Base-by-base conservation (phyloP, 352 stramenopile species). In the Phytopythium delawarense region DNA sequence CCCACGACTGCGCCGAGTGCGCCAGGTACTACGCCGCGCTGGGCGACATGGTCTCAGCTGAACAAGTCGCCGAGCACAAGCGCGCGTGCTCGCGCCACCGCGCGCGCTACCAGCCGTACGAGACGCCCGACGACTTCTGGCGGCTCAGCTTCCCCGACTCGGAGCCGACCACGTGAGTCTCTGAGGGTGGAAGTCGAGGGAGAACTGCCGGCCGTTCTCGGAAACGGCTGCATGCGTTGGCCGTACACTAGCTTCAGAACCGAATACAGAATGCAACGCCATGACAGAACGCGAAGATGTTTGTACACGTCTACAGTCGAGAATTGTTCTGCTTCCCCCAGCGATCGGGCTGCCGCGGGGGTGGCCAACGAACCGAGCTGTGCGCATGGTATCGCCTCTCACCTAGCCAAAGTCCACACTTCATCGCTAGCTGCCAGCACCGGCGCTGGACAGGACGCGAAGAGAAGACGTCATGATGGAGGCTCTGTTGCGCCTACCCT, bases 51-150 rank as follows among this genome's bases (percentile, higher is more conserved):
- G 67, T 83, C 16, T 51, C 74, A 8, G 65, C 62, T 11, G 70
- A 72, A 13, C 66, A 81, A 39, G 61, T 71, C 9, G 49, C 52
- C 32, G 61, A 66, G 25, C 74, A 86, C 21, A 85, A 84, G 63
- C 63, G 70, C 59, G 76, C 71, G 39, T 94, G 85, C 60, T 94
- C 85, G 34, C 81, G 85, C 9, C 85, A 94, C 65, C 85, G 85
- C 16, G 85, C 85, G 9, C 71, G 78, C 52, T 89, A 81, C 37
- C 71, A 91, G 53, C 83, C 79, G 25, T 89, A 89, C 63, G 69
- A 91, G 45, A 94, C 85, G n/a, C 85, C 85, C 8, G 83, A 94
- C 55, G 85, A 91, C 61, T 94, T 94, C 59, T 94, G 85, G 85
- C 74, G 83, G 25, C 65, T 94, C 20, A 94, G 78, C 57, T 94